Percentiles rank a stretch among this genome's conserved stretches.
Evolutionary conservation across 352 stramenopile species (phyloP).

Genomic region (Phytophthora ramorum): DNA sequence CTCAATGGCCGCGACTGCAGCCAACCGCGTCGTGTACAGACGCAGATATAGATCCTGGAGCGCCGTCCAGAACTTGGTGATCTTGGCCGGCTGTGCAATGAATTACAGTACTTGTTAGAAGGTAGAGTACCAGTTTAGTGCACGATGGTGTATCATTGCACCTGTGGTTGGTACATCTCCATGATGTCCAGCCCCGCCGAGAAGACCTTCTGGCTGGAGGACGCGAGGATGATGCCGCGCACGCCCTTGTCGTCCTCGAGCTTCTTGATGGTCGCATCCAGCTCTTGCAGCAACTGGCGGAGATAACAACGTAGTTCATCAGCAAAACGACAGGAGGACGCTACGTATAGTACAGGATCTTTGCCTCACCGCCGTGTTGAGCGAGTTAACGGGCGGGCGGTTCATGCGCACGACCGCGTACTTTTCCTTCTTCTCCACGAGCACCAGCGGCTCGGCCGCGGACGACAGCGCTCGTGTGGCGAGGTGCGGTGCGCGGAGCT

Average conservation of each 20-base stretch:
- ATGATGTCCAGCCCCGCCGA: conserved; percentile 93
- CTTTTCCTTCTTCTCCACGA: conserved; percentile 76
- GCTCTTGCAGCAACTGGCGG: conserved; percentile 67
- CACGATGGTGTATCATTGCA: conserved; percentile 13
- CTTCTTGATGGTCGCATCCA: conserved; percentile 74
- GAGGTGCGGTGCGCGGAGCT: conserved; percentile 11
- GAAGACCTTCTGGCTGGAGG: conserved; percentile 87
- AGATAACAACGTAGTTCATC: background rate
- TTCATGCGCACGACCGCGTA: conserved; percentile 86
- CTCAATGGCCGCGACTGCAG: conserved; percentile 90
- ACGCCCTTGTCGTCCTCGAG: conserved; percentile 80
- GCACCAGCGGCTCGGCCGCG: conserved; percentile 54
- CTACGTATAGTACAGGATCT: background rate
- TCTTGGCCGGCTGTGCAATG: conserved; percentile 43
- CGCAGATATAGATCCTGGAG: conserved; percentile 94
- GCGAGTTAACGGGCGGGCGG: conserved; percentile 80
- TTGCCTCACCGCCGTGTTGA: conserved; percentile 66
- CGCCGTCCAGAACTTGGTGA: conserved; percentile 91
- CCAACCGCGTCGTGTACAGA: conserved; percentile 92
- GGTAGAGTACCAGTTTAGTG: background rate
- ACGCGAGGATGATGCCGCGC: conserved; percentile 79
- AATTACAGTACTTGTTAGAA: background rate
- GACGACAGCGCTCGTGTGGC: conserved; percentile 39
- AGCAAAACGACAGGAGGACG: background rate
- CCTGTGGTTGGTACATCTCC: conserved; percentile 92